phyloP scores from a whole-genome alignment of 2,329 filamentous ascomycete genomes.

The Fusarium sp. region DNA sequence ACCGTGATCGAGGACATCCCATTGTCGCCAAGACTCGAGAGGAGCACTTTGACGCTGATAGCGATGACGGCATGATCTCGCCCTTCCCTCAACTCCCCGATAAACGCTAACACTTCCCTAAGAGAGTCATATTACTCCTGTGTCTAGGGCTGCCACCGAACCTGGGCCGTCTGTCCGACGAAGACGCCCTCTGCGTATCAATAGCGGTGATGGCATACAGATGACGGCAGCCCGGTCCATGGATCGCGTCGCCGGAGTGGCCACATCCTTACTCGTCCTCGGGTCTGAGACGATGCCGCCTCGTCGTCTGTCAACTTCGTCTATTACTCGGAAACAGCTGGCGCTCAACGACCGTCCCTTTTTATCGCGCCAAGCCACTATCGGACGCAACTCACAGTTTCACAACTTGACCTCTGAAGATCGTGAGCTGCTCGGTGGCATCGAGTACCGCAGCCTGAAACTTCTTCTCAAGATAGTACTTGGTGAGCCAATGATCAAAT shows the following conservation, averaged over 20 bases:
- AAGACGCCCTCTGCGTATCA: background rate
- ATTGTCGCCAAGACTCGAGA: background rate
- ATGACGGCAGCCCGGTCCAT: constrained; percentile 1
- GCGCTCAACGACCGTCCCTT: constrained; percentile 12
- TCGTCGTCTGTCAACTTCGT: background rate
- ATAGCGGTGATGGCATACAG: background rate
- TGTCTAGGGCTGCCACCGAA: fast-evolving
- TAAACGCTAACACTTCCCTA: fast-evolving
- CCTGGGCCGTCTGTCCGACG: background rate
- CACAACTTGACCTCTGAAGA: constrained; percentile 58
- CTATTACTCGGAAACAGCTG: background rate
- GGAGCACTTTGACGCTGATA: background rate
- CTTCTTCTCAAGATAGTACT: constrained; percentile 63
- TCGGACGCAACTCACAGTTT: constrained; percentile 59
- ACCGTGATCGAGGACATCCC: constrained; percentile 18
- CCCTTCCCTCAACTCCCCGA: background rate
- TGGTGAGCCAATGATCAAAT: constrained; percentile 44
- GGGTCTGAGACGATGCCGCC: constrained; percentile 5
- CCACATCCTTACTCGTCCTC: background rate
- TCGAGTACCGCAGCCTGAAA: constrained; percentile 66
- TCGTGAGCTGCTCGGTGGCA: constrained; percentile 62
- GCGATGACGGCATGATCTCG: constrained; percentile 1
- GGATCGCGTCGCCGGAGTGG: constrained; percentile 7
- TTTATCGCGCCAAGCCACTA: constrained; percentile 14
- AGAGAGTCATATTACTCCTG: background rate